phyloP scores from a whole-genome alignment of 306 rosid genomes.

The Prunus salicina region DNA sequence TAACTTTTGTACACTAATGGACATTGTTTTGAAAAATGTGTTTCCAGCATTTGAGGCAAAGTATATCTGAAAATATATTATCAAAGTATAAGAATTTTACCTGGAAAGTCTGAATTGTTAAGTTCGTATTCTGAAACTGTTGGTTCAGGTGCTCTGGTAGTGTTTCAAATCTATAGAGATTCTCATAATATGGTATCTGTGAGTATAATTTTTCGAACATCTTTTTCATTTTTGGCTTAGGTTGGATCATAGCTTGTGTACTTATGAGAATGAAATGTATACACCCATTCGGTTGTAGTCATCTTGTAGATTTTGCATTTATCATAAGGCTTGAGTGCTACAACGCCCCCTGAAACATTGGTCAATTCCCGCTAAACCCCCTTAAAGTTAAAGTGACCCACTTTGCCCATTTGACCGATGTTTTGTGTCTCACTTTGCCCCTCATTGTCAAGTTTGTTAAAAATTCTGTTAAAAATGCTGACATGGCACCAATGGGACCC shows the following conservation, averaged over 20 bases:
- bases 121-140: conserved; percentile 32
- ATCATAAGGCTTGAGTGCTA: background rate
- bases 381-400: too few relatives aligned
- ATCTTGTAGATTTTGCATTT: background rate
- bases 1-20: background rate
- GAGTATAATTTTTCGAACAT: conserved; percentile 24
- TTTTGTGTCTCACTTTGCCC: too few relatives aligned
- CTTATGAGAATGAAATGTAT: background rate
- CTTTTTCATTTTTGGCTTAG: background rate
- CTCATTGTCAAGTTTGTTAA: too few relatives aligned
- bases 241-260: background rate
- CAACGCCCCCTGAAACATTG: too few relatives aligned
- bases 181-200: conserved; percentile 33
- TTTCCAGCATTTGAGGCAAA: background rate
- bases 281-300: background rate
- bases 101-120: conserved; percentile 11
- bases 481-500: too few relatives aligned
- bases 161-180: conserved; percentile 40
- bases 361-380: too few relatives aligned
- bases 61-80: background rate
- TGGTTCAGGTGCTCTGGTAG: conserved; percentile 50
- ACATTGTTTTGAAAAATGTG: background rate
- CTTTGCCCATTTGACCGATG: too few relatives aligned
- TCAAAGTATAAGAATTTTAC: background rate
- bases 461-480: too few relatives aligned